Evolutionary conservation across 352 stramenopile species (phyloP), one percentile per base, ranked within the genome.

Genomic region (Pythium diclinum): DNA sequence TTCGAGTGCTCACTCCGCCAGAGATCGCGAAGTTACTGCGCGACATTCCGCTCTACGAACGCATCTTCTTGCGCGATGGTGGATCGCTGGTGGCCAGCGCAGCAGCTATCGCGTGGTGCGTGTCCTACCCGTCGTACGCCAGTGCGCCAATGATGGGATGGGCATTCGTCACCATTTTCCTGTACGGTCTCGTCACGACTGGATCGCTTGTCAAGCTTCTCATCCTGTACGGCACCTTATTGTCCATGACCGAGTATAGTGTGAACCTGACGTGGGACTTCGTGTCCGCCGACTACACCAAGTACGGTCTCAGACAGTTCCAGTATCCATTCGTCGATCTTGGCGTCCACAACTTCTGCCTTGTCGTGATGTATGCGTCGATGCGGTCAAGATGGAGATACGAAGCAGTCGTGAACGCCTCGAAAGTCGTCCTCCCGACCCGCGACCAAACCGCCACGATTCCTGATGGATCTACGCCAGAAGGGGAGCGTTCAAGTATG

Each of bases 111-210:
- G 72, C 81, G 13, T 92, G 83, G 83, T 88, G 81, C 60, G 83
- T 92, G 0, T 92, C 83, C 36, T 95, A 95, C 51, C 87, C 87
- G 48, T 94, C 87, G 36, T 95, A 95, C 49, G 62, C 74, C 23
- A 91, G 78, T 19, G 68, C 85, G 6, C 74, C 78, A 10, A 77
- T 94, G 52, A 78, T 90, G 52, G 83, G 61, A 2, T 76, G 82
- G 63, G 85, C 79, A 5, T 87, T 91, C 46, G 61, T 92, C 47
- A 88, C 78, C 0, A 73, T 95, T 3, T 83, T 74, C 14, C 34
- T 88, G 33, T 93, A 92, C 57, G 87, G 83, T 0, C 16, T 93
- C 3, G 25, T 70, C 32, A 58, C 51, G 6, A 57, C 61, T 23
- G 23, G 61, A 17, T 55, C 62, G 14, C 72, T 92, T 17, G 81